Base-by-base conservation (phyloP, 2,329 filamentous ascomycete genomes). In the Thelonectria blattea region DNA sequence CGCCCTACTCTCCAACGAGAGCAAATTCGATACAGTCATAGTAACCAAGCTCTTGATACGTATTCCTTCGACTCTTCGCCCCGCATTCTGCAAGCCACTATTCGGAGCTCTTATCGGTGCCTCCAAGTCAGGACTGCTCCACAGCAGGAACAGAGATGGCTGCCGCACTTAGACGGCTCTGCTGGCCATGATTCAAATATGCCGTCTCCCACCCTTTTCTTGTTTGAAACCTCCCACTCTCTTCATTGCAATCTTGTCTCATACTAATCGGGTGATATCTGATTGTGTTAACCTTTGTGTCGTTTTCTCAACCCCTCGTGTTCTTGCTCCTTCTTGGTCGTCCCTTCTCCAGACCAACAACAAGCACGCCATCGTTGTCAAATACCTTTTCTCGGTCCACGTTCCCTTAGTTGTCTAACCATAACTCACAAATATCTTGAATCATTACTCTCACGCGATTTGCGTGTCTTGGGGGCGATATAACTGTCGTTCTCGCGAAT, bases 71-170 rank as follows among this genome's bases (percentile, higher is more conserved):
- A 39, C 46, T 49, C 54, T 37, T 45, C 12, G 51, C 67, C 68
- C 69, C 69, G 70, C 69, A 65, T 67, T 60, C 66, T 65, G 65
- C 66, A 71, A 71, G 63, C 69, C 62, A 65, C 15, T 37, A 48
- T 46, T n/a, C 50, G 15, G 51, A 49, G 5, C 20, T 41, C 66
- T 70, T 70, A 70, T 69, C 68, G 49, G 59, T 60, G 61, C 56
- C 52, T 58, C 58, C 60, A 56, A 56, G 56, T 47, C 50, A 43
- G 20, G 18, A 39, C 9, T 37, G 52, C 62, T 63, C 64, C 67
- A 67, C 61, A 48, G 56, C 6, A 63, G 51, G 63, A 41, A 47
- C 48, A 50, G 30, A 37, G 14, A 22, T 12, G 17, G 6, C 30
- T 53, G 43, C 58, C 49, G 65, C 67, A 68, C 67, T 70, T 69